Base-by-base conservation (phyloP, 768 basidiomycete genomes). In the Tricholoma bakamatsutake region DNA sequence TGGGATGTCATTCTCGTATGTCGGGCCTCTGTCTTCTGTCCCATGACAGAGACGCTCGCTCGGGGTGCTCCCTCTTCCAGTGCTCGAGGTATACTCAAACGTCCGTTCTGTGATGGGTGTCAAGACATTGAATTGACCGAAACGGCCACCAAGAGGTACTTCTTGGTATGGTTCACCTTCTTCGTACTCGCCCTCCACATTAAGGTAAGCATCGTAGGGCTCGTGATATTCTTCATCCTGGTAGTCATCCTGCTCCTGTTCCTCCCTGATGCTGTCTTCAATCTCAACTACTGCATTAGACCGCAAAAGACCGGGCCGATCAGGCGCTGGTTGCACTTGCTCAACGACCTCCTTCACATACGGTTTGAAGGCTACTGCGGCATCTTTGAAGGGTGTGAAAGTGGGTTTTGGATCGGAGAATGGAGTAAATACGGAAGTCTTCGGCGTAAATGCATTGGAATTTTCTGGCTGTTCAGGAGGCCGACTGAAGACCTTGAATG, bases 101-200 rank as follows among this genome's bases (percentile, higher is more conserved):
- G 97, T 98, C 40, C 95, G 80, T 70, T 99, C 97, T 11, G 92
- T 92, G 69, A 98, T 98, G 2, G 97, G 96, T 8, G 96, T 98
- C 93, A 99, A 94, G 54, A 95, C 86, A 65, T 89, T 85, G 71
- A 98, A 90, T 56, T 80, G 77, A 34, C 88, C 89, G 65, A 90
- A 88, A 27, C 90, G 81, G 15, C 89, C 85, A 13, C 86, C 87
- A 50, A 87, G 74, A 28, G 88, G 86, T 17, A 77, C 71, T 21
- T 78, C 75, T 48, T 71, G 74, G 57, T 71, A 76, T 6, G 70
- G 73, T 30, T 74, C 69, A 5, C 66, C 71, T 37, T 73, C 73
- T 13, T 77, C 74, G n/a, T 76, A 69, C 37, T 66, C 69, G 34
- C 64, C 66, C 5, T 65, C 68, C 10, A 61, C 64, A 17, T 63